Conservation (phyloP, 2,329 filamentous ascomycete genomes). For the Curvularia sp. region DNA sequence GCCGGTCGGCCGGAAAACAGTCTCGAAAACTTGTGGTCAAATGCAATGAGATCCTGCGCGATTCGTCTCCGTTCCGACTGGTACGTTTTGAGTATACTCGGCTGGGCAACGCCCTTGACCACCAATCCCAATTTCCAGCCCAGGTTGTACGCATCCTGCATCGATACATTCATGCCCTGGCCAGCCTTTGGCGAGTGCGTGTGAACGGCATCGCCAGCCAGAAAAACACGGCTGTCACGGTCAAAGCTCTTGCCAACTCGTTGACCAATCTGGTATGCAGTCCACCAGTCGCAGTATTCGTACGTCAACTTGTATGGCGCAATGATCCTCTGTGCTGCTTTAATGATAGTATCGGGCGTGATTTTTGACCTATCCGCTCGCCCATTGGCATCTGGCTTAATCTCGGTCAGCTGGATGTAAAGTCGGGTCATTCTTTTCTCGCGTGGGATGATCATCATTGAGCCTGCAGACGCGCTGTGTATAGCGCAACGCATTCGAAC, state of each 20-base stretch:
- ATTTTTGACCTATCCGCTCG: conserved; percentile 68
- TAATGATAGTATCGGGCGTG: conserved; percentile 68
- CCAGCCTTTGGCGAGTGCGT: conserved; percentile 68
- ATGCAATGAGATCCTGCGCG: conserved; percentile 69
- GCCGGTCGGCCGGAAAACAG: conserved; percentile 60
- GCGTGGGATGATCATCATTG: conserved; percentile 70
- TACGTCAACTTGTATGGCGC: conserved; percentile 72
- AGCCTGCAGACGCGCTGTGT: conserved; percentile 63
- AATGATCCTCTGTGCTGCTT: conserved; percentile 69
- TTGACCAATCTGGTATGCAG: conserved; percentile 72
- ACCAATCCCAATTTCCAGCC: conserved; percentile 65
- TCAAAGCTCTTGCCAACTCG: conserved; percentile 67
- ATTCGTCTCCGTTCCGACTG: conserved; percentile 64
- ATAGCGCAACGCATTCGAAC: conserved; percentile 66
- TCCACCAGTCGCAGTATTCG: conserved; percentile 72
- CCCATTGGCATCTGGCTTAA: conserved; percentile 53
- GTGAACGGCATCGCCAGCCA: conserved; percentile 72
- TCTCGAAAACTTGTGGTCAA: conserved; percentile 58
- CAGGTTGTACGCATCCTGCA: conserved; percentile 70
- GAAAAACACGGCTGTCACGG: conserved; percentile 66
- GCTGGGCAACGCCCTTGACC: conserved; percentile 53
- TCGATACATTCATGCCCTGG: conserved; percentile 75
- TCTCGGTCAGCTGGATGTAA: conserved; percentile 68
- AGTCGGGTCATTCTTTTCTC: conserved; percentile 69
- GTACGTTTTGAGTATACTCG: conserved; percentile 60